Conservation (phyloP, 1,139 yeast species). For the Diutina ranongensis region DNA sequence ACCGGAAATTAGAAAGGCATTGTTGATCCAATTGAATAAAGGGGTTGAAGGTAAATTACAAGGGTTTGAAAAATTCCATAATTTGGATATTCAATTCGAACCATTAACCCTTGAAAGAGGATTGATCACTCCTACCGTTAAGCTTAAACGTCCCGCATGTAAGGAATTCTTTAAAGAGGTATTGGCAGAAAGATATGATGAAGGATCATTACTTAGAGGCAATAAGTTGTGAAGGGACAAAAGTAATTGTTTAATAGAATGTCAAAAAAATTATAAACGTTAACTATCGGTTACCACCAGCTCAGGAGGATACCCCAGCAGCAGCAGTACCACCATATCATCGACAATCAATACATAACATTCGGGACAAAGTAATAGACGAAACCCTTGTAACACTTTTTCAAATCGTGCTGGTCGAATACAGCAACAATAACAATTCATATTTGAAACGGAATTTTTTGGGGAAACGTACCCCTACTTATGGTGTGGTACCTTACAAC, state of each 20-base stretch:
- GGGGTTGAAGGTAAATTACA: constrained; percentile 14
- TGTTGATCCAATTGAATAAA: background rate
- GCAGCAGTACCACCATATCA: background rate
- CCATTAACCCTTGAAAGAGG: constrained; percentile 57
- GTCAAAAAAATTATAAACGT: background rate
- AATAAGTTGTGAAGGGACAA: constrained; percentile 11
- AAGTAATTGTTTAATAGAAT: background rate
- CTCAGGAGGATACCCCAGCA: background rate
- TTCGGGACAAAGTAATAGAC: background rate
- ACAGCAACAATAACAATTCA: background rate
- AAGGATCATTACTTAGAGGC: constrained; percentile 29
- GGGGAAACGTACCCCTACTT: background rate
- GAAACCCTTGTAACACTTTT: background rate
- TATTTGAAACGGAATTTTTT: background rate
- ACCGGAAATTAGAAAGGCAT: background rate
- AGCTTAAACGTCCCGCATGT: constrained; percentile 44
- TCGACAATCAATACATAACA: background rate
- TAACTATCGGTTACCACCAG: background rate
- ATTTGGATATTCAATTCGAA: constrained; percentile 46
- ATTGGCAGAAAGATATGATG: constrained; percentile 47
- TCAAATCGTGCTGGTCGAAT: background rate
- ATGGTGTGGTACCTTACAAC: background rate
- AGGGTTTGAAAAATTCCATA: constrained; percentile 57
- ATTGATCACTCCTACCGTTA: constrained; percentile 65
- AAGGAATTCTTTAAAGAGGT: constrained; percentile 30